Percentiles rank a stretch among this genome's conserved stretches.
Conservation (phyloP, 2,329 filamentous ascomycete genomes). For the Lasiodiplodia gonubiensis region DNA sequence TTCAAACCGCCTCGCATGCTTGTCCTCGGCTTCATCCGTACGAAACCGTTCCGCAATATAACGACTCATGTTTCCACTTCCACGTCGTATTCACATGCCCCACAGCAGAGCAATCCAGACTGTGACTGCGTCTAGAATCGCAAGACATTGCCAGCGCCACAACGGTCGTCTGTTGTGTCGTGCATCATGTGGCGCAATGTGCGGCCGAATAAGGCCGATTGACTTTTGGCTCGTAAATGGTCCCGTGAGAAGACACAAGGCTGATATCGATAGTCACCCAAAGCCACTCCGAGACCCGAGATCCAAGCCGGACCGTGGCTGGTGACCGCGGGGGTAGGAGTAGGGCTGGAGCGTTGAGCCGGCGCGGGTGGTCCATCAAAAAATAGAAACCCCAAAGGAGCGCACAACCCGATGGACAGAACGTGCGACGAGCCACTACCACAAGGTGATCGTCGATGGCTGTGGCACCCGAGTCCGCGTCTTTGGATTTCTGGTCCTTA, state of each 20-base stretch:
- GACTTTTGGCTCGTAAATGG: background rate
- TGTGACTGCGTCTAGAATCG: background rate
- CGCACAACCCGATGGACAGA: background rate
- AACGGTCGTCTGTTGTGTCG: background rate
- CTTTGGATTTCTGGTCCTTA: background rate
- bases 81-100: background rate
- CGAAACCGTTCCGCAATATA: conserved; percentile 4
- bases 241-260: background rate
- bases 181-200: background rate
- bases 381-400: background rate
- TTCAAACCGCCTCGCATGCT: no score
- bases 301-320: background rate
- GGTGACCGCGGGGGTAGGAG: background rate
- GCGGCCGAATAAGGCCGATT: background rate
- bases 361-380: background rate
- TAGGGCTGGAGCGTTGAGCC: background rate
- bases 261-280: background rate
- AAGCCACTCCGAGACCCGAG: background rate
- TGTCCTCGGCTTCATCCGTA: background rate
- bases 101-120: background rate
- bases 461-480: background rate
- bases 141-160: background rate
- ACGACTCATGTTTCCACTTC: conserved; percentile 12
- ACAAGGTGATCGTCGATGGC: background rate
- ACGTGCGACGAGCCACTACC: background rate